Evolutionary conservation across 192 early-diverging fungal species (phyloP), one percentile per base, ranked within the genome.

Genomic region (Pecoramyces ruminantium): DNA sequence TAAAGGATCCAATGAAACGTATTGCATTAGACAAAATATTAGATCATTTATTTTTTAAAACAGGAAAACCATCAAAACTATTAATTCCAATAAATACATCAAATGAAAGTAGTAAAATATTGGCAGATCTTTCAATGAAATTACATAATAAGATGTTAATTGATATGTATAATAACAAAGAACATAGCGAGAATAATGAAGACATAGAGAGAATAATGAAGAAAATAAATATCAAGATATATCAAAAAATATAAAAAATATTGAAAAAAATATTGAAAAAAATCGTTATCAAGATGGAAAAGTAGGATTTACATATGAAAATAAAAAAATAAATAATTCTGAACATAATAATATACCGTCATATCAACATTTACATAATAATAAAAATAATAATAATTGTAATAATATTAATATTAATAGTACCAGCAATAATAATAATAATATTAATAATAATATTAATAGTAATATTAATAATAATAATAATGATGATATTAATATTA

Each of bases 31-130:
- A 81, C 17, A 84, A 88, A 58, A 82, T 92, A 27, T 80, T 90
- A 78, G 77, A 79, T 13, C 92, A 93, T 80, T 83, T 84, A 39
- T 93, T 92, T 79, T 92, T 92, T 79, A 67, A 82, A 21, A 67
- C 51, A n/a, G 51, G 51, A 9, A 67, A 21, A 67, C 21, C 51
- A 67, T 5, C 51, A 67, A 67, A 67, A n/a, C 25, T 6, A n/a
- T 67, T 67, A 67, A 4, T 17, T 8, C 51, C 51, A n/a, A 67
- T 67, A 9, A 67, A 67, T 67, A 67, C 18, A 4, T 0, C 18
- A 9, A 67, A 67, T n/a, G 51, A 67, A 67, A 67, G 51, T 67
- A 67, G 51, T n/a, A 67, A 67, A 21, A 67, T 67, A n/a, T 67
- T 67, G 25, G 51, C 51, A n/a, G 51, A 67, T 67, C 51, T 67